These are phyloP conservation scores for Teratosphaeria pseudoeucalypti DNA, from an alignment of 2,329 filamentous ascomycete genomes.

Conservation along the genomic window DNA sequence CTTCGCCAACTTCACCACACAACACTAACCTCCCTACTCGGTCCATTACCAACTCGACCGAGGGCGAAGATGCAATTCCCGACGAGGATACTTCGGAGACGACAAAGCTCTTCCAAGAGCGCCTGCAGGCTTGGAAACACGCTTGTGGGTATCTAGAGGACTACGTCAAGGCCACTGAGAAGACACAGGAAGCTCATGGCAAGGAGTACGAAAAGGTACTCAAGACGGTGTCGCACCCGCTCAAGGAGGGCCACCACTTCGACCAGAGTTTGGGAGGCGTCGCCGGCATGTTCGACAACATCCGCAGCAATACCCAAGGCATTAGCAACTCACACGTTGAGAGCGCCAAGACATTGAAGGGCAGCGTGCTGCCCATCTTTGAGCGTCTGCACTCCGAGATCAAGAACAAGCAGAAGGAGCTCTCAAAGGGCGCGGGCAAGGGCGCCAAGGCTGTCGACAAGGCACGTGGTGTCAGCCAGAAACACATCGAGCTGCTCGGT, in stretches of 20 bases:
- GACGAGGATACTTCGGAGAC: constrained; percentile 41
- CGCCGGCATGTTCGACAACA: constrained; percentile 84
- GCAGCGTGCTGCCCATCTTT: constrained; percentile 74
- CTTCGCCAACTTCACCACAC: constrained; percentile 7
- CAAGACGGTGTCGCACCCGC: constrained; percentile 79
- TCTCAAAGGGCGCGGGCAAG: constrained; percentile 70
- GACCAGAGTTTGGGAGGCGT: constrained; percentile 81
- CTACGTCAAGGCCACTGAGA: constrained; percentile 76
- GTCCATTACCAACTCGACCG: constrained; percentile 21
- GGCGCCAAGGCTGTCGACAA: constrained; percentile 86
- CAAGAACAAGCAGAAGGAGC: constrained; percentile 90
- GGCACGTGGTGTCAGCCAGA: constrained; percentile 74
- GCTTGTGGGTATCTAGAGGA: constrained; percentile 84
- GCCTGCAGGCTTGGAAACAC: constrained; percentile 92
- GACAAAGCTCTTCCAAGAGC: constrained; percentile 63
- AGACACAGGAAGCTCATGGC: constrained; percentile 69
- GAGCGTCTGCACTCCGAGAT: constrained; percentile 90
- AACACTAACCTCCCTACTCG: constrained; percentile 21
- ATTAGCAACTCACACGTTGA: constrained; percentile 82
- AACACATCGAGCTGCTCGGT: constrained; percentile 88
- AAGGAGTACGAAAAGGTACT: constrained; percentile 94
- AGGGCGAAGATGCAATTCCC: constrained; percentile 37
- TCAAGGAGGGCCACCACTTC: constrained; percentile 88
- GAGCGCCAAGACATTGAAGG: constrained; percentile 83
- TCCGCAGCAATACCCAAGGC: constrained; percentile 84